Base-by-base conservation (phyloP, 2,329 filamentous ascomycete genomes). In the Neopestalotiopsis rosae region DNA sequence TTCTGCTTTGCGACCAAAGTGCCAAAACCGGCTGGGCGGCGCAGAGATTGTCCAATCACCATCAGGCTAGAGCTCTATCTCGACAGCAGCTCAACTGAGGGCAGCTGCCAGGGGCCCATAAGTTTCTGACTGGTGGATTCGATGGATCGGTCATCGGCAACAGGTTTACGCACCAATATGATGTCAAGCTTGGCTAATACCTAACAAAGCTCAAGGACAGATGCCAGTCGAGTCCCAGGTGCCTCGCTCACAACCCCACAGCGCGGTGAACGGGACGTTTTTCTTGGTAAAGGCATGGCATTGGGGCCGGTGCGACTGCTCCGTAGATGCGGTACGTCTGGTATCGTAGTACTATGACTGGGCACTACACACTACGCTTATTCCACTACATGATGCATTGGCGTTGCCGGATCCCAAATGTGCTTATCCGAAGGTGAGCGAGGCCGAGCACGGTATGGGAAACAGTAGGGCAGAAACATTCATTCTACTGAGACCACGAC, bases 101-200 rank as follows among this genome's bases (percentile, higher is more conserved):
- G 17, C 45, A 52, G 45, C 45, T 62, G 59, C 4, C n/a, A 20
- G 4, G 6, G 13, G 13, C 59, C 59, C 59, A 40, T 40, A 62
- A 62, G 13, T 62, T 6, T 34, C 40, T 65, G 38, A 65, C 12
- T 65, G 34, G 62, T 65, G 62, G 62, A 45, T 49, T 49, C 40
- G 24, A 28, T 28, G 40, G 62, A 65, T 65, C 62, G 62, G 62
- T 6, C 62, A 65, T 65, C 62, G 62, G 62, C 62, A 45, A 40
- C 32, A 34, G 30, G 30, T 28, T 45, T 28, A n/a, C 24, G 38
- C 62, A 65, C 62, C 62, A 65, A 65, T 65, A 65, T 65, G 62
- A 65, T 65, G 62, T 65, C 62, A 65, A 49, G 62, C 40, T 52
- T 49, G n/a, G 40, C 17, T 20, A 10, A 38, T 6, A 14, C 38